Conservation (phyloP, 331 rosid genomes). For the Ulmus americana region DNA sequence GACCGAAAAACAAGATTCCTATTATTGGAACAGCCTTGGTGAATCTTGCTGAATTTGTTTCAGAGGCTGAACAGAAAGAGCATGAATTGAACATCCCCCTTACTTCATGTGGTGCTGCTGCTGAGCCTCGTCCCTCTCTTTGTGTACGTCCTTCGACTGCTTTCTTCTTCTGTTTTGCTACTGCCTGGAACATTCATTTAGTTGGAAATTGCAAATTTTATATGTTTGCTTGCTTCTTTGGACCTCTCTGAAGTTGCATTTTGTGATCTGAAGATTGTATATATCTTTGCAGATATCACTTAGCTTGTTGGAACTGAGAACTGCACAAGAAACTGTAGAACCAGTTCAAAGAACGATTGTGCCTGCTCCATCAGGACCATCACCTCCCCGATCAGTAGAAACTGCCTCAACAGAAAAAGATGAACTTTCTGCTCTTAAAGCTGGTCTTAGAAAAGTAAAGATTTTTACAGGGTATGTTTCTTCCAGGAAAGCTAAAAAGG, state of each 20-base stretch:
- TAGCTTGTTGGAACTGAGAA: slow-evolving; percentile 73
- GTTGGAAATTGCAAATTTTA: not conserved
- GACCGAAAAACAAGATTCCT: slow-evolving; percentile 60
- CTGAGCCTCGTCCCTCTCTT: slow-evolving; percentile 55
- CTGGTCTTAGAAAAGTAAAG: slow-evolving; percentile 93
- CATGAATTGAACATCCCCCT: slow-evolving; percentile 65
- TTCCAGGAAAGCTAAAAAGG: slow-evolving; percentile 59
- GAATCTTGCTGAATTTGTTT: slow-evolving; percentile 81
- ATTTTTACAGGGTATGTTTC: slow-evolving; percentile 77
- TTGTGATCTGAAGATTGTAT: slow-evolving; percentile 7
- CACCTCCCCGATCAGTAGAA: slow-evolving; percentile 51
- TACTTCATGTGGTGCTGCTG: slow-evolving; percentile 36
- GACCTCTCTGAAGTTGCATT: not conserved
- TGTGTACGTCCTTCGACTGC: slow-evolving; percentile 39
- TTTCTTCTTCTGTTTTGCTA: not conserved
- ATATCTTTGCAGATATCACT: slow-evolving; percentile 61
- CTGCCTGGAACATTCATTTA: no score
- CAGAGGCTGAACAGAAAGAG: slow-evolving; percentile 61
- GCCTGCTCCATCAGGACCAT: slow-evolving; percentile 43
- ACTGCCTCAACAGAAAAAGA: slow-evolving; percentile 58
- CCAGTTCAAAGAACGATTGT: slow-evolving; percentile 54
- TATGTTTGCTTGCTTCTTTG: not conserved
- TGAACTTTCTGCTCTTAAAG: slow-evolving; percentile 89
- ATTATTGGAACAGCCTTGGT: slow-evolving; percentile 70
- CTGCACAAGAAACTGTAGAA: slow-evolving; percentile 56